Evolutionary conservation across 495 filamentous ascomycete genomes (phyloP), one percentile per base, ranked within the genome.

Genomic region (Annulohypoxylon nitens): DNA sequence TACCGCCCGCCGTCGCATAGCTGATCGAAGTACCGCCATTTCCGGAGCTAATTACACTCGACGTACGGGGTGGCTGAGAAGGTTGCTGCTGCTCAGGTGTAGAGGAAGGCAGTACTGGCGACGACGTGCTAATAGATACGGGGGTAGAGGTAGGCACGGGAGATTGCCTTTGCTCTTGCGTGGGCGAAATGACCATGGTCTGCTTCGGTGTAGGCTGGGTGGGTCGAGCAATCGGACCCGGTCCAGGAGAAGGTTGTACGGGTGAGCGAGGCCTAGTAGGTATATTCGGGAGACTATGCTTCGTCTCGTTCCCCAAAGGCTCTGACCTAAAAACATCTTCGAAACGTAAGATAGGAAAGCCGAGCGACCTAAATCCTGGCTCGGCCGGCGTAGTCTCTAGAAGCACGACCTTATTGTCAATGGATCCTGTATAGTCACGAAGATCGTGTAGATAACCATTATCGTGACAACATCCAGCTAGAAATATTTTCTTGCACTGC

Each of bases 361-460:
- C 75, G 9, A 79, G 75, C 16, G 70, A 60, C 33, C 64, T 77
- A 62, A 79, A 79, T 47, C 60, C 51, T 39, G 77, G 77, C 57
- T 79, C 77, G 4, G 77, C 77, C 14, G 67, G 75, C 10, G 77
- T 79, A 63, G 77, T 79, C 68, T 79, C 77, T 50, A 79, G 67
- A 72, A 79, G 69, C 18, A 58, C 61, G 10, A 79, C 33, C 43
- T 30, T 79, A 26, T 70, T 45, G 2, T 72, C 72, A n/a, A 33
- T 9, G 18, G 41, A 34, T 14, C 77, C 77, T 37, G 75, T 66
- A 67, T 77, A 79, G 34, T 77, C 75, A 34, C 77, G 77, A 43
- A 79, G 75, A 59, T 79, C 77, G 33, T 79, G 77, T 23, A 79
- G 75, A 70, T 79, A 79, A 64, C 77, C 77, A 69, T 72, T 79